These are phyloP conservation scores for Hypoxylon rickii DNA, from an alignment of 495 filamentous ascomycete genomes.

Conservation along the genomic window DNA sequence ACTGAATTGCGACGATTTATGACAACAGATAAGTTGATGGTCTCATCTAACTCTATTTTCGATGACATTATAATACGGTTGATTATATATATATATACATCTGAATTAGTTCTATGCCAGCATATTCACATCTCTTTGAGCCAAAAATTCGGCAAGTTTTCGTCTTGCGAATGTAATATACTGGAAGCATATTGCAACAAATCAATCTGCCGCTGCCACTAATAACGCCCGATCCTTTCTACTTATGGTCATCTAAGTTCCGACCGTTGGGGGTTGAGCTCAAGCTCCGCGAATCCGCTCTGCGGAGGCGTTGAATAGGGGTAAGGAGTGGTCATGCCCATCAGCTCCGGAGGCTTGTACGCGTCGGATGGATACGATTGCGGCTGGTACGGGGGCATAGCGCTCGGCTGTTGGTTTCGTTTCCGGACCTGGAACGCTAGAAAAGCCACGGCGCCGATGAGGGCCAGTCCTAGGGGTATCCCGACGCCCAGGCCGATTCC, in stretches of 20 bases:
- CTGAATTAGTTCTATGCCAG: background rate
- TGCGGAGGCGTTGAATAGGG: background rate
- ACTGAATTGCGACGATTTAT: too few relatives aligned
- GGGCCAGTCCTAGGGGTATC: conserved; percentile 1
- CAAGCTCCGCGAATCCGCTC: background rate
- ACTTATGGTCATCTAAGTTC: background rate
- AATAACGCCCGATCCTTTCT: background rate
- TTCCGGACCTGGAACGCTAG: conserved; percentile 1
- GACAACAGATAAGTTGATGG: too few relatives aligned
- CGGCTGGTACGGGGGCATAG: background rate
- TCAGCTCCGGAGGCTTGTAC: background rate
- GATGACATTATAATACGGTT: too few relatives aligned
- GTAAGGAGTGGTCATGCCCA: background rate
- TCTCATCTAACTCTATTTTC: too few relatives aligned
- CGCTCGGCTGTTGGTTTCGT: background rate
- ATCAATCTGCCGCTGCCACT: too few relatives aligned
- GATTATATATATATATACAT: background rate
- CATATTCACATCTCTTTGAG: too few relatives aligned
- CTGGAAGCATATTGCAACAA: too few relatives aligned
- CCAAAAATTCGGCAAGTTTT: too few relatives aligned
- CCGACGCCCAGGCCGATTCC: conserved; percentile 1
- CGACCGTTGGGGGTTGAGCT: background rate
- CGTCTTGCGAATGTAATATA: background rate
- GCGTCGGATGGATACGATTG: background rate
- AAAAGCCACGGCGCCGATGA: background rate